Conservation (phyloP, 2,329 filamentous ascomycete species). For the Epichloe glyceriae region DNA sequence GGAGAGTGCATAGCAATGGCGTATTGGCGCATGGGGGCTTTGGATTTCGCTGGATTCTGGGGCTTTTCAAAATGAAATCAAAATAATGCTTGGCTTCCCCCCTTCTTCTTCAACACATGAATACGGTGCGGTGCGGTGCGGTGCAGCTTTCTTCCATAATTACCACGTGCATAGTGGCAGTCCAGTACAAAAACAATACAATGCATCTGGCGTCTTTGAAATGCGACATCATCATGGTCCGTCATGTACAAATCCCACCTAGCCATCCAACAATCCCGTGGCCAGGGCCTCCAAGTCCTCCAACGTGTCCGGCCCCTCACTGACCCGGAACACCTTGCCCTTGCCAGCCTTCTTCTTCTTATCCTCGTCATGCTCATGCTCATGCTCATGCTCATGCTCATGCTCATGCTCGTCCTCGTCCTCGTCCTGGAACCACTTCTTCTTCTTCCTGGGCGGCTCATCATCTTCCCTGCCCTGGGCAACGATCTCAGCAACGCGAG, state of each 20-base stretch:
- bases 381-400: no score
- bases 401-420: no score
- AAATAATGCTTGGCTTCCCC: no score
- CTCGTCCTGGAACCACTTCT: conserved; percentile 71
- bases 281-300: conserved; percentile 70
- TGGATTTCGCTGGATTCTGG: neutral
- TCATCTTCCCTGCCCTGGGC: conserved; percentile 27
- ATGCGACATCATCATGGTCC: no score
- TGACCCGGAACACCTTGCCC: conserved; percentile 46
- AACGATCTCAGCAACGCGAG: conserved; percentile 45
- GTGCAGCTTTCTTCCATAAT: no score
- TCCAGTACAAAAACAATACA: no score
- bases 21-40: neutral
- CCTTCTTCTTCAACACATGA: no score
- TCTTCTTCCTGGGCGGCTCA: conserved; percentile 40
- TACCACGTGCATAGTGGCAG: no score
- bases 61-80: no score
- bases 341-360: conserved; percentile 26
- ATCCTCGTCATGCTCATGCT: conserved; percentile 26
- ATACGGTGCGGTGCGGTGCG: no score
- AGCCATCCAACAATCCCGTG: conserved; percentile 51
- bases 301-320: conserved; percentile 61
- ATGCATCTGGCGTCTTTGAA: no score
- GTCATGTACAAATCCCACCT: neutral
- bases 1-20: neutral